phyloP scores from a whole-genome alignment of 768 basidiomycete genomes.

The Calocybe gangraenosa region DNA sequence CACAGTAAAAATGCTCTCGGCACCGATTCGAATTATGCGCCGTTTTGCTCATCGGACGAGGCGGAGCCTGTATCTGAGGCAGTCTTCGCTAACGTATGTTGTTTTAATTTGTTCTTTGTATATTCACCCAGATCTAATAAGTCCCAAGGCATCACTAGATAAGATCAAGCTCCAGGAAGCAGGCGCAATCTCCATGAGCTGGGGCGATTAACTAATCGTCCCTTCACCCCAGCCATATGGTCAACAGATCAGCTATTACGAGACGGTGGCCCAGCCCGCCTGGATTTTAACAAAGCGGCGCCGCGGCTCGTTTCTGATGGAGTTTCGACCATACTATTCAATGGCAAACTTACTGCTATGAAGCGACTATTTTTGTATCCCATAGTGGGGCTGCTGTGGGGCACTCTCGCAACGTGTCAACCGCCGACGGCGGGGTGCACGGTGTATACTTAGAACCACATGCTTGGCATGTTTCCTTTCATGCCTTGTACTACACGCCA shows the following conservation, averaged over 20 bases:
- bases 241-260: not conserved
- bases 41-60: too few relatives aligned
- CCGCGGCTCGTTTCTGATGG: not conserved
- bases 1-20: too few relatives aligned
- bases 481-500: too few relatives aligned
- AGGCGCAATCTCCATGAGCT: slow-evolving; percentile 21
- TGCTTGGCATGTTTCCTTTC: too few relatives aligned
- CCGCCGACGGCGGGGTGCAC: too few relatives aligned
- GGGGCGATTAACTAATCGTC: slow-evolving; percentile 19
- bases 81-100: not conserved
- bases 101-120: not conserved
- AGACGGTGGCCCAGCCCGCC: too few relatives aligned
- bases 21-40: too few relatives aligned
- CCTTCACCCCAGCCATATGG: not conserved
- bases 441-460: too few relatives aligned
- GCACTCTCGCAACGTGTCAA: too few relatives aligned
- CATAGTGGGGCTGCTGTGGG: too few relatives aligned
- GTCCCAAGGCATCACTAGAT: not conserved
- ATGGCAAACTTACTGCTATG: not conserved
- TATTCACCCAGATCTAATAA: not conserved
- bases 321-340: not conserved
- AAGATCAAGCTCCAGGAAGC: slow-evolving; percentile 18
- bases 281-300: not conserved
- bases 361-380: not conserved
- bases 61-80: too few relatives aligned